These are phyloP conservation scores for Alternaria tenuissima DNA, from an alignment of 2,329 filamentous ascomycete species.

Conservation along the genomic window DNA sequence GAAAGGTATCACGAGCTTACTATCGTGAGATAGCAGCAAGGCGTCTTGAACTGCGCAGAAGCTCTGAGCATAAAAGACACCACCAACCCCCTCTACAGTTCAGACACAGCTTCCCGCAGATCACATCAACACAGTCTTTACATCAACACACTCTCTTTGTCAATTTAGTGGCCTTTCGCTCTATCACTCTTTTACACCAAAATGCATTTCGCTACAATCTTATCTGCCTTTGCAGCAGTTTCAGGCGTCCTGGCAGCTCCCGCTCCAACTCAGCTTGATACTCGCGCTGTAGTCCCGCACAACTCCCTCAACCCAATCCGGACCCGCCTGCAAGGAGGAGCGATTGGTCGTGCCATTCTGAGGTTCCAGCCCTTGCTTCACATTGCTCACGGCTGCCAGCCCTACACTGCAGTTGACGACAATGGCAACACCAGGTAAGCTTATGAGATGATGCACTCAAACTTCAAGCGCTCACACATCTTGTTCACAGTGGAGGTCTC, in stretches of 20 bases:
- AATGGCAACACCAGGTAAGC: conserved; percentile 5
- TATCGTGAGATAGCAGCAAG: neutral
- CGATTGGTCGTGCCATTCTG: conserved; percentile 3
- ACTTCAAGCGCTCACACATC: neutral
- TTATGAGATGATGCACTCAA: neutral
- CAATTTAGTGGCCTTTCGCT: neutral
- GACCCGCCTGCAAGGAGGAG: conserved; percentile 4
- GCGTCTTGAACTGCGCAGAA: neutral
- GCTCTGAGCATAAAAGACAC: neutral
- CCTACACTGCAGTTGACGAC: conserved; percentile 8
- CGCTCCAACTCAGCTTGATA: neutral
- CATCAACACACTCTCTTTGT: neutral
- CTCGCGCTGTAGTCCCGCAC: conserved; percentile 6
- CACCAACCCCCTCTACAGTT: neutral
- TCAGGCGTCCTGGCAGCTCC: neutral
- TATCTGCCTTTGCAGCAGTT: neutral
- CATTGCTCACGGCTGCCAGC: conserved; percentile 5
- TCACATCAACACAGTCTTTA: neutral
- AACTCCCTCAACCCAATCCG: conserved; percentile 2
- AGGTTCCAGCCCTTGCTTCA: conserved; percentile 5
- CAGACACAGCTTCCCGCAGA: neutral
- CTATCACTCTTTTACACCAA: neutral
- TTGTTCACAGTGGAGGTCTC: conserved; percentile 1
- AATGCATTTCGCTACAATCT: neutral
- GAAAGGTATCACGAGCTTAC: neutral